Evolutionary conservation across 306 rosid species (phyloP).

Genomic region (Cicer bijugum): DNA sequence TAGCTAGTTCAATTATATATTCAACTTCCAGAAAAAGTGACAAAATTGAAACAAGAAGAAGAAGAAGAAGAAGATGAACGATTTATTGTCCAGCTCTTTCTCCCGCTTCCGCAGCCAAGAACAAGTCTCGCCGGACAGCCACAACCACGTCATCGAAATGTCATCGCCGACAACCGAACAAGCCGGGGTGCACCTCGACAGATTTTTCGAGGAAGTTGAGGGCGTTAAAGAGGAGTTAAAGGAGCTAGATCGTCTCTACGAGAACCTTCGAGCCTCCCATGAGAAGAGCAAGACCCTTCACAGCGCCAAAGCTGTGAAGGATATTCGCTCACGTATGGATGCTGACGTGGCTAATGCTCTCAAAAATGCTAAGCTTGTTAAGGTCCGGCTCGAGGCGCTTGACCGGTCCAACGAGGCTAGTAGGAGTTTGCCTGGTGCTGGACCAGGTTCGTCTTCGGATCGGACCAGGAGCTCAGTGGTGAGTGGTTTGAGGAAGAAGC

Average conservation of each 20-base stretch:
- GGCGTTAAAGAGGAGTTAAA: slow-evolving; percentile 73
- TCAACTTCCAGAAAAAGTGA: slow-evolving; percentile 1
- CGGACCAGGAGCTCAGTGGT: slow-evolving; percentile 80
- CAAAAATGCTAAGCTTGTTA: slow-evolving; percentile 74
- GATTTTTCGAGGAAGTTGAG: slow-evolving; percentile 78
- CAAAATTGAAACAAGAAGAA: neutral
- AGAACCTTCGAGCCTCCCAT: slow-evolving; percentile 59
- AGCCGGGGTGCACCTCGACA: slow-evolving; percentile 54
- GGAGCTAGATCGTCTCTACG: slow-evolving; percentile 66
- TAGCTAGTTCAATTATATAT: neutral
- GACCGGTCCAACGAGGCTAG: slow-evolving; percentile 82
- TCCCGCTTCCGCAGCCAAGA: slow-evolving; percentile 58
- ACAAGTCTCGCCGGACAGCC: slow-evolving; percentile 55
- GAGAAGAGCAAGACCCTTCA: slow-evolving; percentile 76
- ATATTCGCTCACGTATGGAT: slow-evolving; percentile 88
- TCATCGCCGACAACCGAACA: slow-evolving; percentile 18
- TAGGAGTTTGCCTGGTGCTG: slow-evolving; percentile 61
- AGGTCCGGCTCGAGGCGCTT: slow-evolving; percentile 78
- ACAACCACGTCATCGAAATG: slow-evolving; percentile 70
- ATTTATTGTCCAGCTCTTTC: slow-evolving; percentile 72
- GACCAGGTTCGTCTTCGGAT: slow-evolving; percentile 85
- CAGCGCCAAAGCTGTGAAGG: slow-evolving; percentile 77
- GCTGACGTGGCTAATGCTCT: slow-evolving; percentile 74
- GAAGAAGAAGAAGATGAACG: slow-evolving; percentile 60
- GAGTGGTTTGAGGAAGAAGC: slow-evolving; percentile 72